Evolutionary conservation across 352 stramenopile genomes (phyloP), one percentile per base, ranked within the genome.

Genomic region (Pythium brassicae): DNA sequence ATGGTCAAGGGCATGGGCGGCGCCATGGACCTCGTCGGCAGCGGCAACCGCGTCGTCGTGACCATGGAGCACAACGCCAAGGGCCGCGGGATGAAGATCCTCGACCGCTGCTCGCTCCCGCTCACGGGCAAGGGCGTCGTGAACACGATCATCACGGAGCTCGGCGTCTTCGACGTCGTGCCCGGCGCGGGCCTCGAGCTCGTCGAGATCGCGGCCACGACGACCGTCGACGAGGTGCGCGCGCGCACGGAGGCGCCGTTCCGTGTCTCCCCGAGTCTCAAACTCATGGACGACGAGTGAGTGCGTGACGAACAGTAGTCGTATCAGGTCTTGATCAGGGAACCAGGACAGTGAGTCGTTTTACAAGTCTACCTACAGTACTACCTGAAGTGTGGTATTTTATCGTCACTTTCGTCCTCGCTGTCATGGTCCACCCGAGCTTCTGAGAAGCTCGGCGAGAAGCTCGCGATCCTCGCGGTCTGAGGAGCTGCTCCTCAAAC

Each of bases 31-130:
- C 76, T 99, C 25, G 95, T 99, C 11, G 91, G 86, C 23, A 91
- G 80, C 25, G 90, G 87, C 27, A 96, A 95, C 54, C 80, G 87
- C 51, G 94, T 99, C 4, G 90, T 99, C 35, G 93, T 99, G 12
- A 98, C 95, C 8, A 98, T 99, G 96, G 94, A 98, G 57, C 96
- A 99, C 70, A 97, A 91, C 37, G 87, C 92, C 25, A 98, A 98
- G 74, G 82, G 89, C 59, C 94, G 93, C 8, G 83, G 74, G 35
- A 92, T 87, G 55, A 99, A 98, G 74, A 98, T 99, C 63, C 69
- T 98, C 50, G 86, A 97, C 35, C 58, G 78, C 49, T 99, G 96
- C 70, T 89, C 78, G 54, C 72, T 99, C 15, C 96, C 96, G 48
- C 76, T 99, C 26, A 99, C 96, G 22, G 96, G 95, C 52, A 96